A percentile compares a stretch with the other conserved stretches of the same genome.
Evolutionary conservation across 306 rosid species (phyloP).

Genomic region (Vigna angularis): DNA sequence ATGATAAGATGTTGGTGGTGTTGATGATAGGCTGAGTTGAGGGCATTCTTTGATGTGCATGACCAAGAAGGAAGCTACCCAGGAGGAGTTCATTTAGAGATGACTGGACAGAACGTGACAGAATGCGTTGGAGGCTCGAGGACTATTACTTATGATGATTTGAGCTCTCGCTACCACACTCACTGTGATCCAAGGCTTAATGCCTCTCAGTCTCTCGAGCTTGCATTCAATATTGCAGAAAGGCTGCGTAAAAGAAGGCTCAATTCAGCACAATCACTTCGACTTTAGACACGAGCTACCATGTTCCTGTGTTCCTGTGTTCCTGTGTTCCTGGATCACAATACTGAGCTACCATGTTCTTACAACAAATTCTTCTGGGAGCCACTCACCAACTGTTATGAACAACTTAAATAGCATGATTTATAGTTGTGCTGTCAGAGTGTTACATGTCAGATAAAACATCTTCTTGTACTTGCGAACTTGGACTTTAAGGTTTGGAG

Average conservation of each 20-base stretch:
- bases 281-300: constrained; percentile 13
- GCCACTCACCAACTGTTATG: constrained; percentile 5
- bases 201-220: constrained; percentile 66
- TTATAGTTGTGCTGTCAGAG: constrained; percentile 25
- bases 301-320: no score
- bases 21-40: constrained; percentile 57
- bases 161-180: constrained; percentile 67
- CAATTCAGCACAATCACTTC: constrained; percentile 35
- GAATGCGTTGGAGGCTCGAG: constrained; percentile 65
- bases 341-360: background rate
- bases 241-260: constrained; percentile 63
- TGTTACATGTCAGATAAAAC: background rate
- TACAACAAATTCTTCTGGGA: constrained; percentile 10
- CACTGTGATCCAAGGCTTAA: constrained; percentile 65
- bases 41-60: constrained; percentile 67
- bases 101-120: constrained; percentile 65
- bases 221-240: constrained; percentile 56
- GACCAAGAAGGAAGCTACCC: constrained; percentile 65
- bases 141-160: constrained; percentile 59
- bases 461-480: constrained; percentile 8
- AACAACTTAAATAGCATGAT: constrained; percentile 5
- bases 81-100: constrained; percentile 64
- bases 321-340: background rate
- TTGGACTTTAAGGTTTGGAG: constrained; percentile 31
- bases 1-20: background rate